Evolutionary conservation across 345 rosid species (phyloP), one percentile per base, ranked within the genome.

Genomic region (Populus euphratica): DNA sequence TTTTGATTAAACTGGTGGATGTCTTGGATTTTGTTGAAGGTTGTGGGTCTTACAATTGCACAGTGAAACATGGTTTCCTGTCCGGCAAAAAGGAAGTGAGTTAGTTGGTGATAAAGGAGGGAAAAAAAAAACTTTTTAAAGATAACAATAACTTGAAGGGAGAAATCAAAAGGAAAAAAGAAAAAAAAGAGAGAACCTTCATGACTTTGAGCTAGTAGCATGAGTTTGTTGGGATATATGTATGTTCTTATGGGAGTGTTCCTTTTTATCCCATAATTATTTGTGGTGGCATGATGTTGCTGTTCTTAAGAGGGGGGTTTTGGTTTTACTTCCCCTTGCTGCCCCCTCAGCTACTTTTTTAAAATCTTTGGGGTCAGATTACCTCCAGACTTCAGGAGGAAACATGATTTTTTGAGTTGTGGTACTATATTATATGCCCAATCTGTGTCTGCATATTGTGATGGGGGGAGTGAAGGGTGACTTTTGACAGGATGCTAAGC

Each of bases 341-440:
- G 76, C 85, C 85, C 85, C 83, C 79, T 69, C 80, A 31, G 79
- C 78, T 75, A 44, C 54, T 77, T 73, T 78, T 72, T 71, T 29
- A 11, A 71, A 68, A 77, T 80, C 79, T 80, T 56, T 79, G 84
- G 83, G 82, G 77, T 69, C 73, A 69, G 78, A 68, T 54, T 7
- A 54, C 70, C 76, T 29, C 41, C 11, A 41, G 5, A 25, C 20
- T 70, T 44, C n/a, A 8, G 66, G 73, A 61, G 64, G 73, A n/a
- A 64, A 36, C 17, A 65, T 62, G 64, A 56, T 9, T 35, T 72
- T 59, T 36, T 18, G 68, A 43, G 18, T 23, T 54, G 23, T 23
- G 78, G 70, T 33, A 77, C 33, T n/a, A 41, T 27, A 43, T n/a
- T 29, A 23, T 12, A 61, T 17, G 39, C 62, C 41, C 35, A 50